Percentiles rank a stretch among this genome's conserved stretches.
Evolutionary conservation across 192 early-diverging fungal genomes (phyloP).

Genomic region (Linnemannia zychae): DNA sequence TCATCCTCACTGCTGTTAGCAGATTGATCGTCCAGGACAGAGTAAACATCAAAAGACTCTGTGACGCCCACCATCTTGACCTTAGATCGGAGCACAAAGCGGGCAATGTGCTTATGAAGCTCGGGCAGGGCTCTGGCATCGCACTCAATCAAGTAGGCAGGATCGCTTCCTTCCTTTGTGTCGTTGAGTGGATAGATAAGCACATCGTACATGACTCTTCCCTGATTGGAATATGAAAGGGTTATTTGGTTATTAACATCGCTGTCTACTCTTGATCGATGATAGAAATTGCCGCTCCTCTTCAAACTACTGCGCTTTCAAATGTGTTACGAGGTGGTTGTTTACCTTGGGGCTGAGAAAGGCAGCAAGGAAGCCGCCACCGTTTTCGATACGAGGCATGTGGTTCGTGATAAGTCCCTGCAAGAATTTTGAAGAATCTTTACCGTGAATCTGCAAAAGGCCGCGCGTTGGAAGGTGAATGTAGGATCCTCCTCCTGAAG

Average conservation of each 20-base stretch:
- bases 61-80: constrained; percentile 78
- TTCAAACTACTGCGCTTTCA: neutral
- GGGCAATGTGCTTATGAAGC: constrained; percentile 76
- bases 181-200: constrained; percentile 87
- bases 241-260: no score
- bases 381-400: constrained; percentile 76
- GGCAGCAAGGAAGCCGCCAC: constrained; percentile 84
- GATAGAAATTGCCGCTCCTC: neutral
- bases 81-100: constrained; percentile 85
- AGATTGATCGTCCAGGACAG: constrained; percentile 78
- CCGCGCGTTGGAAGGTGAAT: constrained; percentile 69
- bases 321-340: neutral
- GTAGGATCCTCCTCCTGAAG: constrained; percentile 41
- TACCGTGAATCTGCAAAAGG: constrained; percentile 77
- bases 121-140: constrained; percentile 66
- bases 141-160: constrained; percentile 82
- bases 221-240: no score
- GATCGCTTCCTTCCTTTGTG: constrained; percentile 72
- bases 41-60: constrained; percentile 74
- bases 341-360: constrained; percentile 86
- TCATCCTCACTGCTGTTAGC: constrained; percentile 21
- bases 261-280: no score
- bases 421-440: constrained; percentile 86
- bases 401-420: constrained; percentile 95
- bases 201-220: constrained; percentile 89